Evolutionary conservation across 2,329 filamentous ascomycete species (phyloP).

Genomic region (Hysterium pulicare): DNA sequence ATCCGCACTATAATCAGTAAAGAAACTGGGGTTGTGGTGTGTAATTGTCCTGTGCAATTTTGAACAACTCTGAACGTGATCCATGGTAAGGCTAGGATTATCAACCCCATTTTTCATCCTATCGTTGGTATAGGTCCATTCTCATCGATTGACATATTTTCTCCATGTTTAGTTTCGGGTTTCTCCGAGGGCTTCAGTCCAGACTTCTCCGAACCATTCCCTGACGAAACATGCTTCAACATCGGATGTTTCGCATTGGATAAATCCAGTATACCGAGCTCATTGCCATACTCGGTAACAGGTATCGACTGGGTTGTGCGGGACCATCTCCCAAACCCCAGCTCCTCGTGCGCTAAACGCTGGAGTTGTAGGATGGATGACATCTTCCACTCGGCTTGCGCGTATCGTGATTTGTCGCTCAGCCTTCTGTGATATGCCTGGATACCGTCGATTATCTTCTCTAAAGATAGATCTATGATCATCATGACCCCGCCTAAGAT

Average conservation of each 20-base stretch:
- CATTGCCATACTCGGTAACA: neutral
- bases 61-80: no score
- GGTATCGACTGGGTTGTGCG: neutral
- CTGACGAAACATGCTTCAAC: no score
- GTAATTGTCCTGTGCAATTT: no score
- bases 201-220: no score
- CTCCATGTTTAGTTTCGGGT: no score
- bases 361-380: neutral
- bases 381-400: neutral
- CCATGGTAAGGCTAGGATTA: no score
- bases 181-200: no score
- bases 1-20: no score
- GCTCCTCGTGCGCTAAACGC: neutral
- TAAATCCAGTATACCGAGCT: neutral
- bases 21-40: no score
- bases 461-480: constrained; percentile 4
- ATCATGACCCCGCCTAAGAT: constrained; percentile 6
- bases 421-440: neutral
- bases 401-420: neutral
- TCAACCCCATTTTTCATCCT: no score
- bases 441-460: neutral
- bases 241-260: neutral
- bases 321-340: neutral
- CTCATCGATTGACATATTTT: no score
- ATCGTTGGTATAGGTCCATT: no score